A percentile compares a stretch with the other conserved stretches of the same genome.
Conservation (phyloP, 768 basidiomycete species). For the Psilocybe cubensis region DNA sequence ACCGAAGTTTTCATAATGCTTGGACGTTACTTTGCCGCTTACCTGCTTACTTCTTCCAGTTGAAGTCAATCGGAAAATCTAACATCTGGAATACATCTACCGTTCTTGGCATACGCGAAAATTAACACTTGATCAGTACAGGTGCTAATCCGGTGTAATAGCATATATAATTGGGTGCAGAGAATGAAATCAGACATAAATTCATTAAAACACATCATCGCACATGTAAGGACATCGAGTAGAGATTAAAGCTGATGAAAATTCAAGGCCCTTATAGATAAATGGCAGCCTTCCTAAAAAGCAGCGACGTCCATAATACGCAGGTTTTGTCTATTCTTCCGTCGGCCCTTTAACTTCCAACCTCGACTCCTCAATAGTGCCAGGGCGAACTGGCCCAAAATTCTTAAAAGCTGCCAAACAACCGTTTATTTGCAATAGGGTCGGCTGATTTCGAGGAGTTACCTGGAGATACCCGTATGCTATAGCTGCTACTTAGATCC, state of each 20-base stretch:
- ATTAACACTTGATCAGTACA: slow-evolving; percentile 8
- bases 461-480: not conserved
- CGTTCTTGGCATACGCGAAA: slow-evolving; percentile 1
- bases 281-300: not conserved
- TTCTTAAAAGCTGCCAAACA: not conserved
- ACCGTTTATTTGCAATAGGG: not conserved
- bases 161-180: slow-evolving; percentile 6
- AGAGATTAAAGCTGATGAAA: not conserved
- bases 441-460: not conserved
- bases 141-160: not conserved
- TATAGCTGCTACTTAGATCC: not conserved
- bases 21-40: slow-evolving; percentile 8
- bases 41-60: no score
- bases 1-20: slow-evolving; percentile 11
- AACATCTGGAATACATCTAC: not conserved
- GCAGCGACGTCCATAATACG: not conserved
- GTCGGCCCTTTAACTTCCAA: not conserved
- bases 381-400: no score
- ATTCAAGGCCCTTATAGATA: not conserved
- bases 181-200: not conserved
- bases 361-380: not conserved
- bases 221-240: no score
- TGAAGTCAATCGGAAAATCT: slow-evolving; percentile 7
- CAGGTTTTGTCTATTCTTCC: not conserved
- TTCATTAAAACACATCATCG: not conserved